Percentiles rank a stretch among this genome's conserved stretches.
These are phyloP conservation scores for Chamaenerion angustifolium DNA, from an alignment of 345 rosid species.

Conservation along the genomic window DNA sequence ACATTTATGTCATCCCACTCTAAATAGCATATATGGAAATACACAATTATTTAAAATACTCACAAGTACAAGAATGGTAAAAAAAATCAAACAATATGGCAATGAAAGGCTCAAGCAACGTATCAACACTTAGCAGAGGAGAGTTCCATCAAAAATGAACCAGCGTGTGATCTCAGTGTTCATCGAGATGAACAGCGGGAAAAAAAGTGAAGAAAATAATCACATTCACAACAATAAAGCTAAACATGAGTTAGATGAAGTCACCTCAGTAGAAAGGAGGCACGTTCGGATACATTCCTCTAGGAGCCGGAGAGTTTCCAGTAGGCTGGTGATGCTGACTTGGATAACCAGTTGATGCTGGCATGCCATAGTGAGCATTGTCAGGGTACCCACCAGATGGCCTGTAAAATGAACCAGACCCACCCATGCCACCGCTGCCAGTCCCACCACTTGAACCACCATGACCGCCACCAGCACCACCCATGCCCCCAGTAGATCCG, in stretches of 20 bases:
- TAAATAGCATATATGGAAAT: too few relatives aligned
- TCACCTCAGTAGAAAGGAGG: conserved; percentile 70
- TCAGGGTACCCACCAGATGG: conserved; percentile 64
- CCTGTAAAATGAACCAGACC: conserved; percentile 37
- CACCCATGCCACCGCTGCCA: conserved; percentile 8
- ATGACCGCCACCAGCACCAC: conserved; percentile 5
- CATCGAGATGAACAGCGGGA: too few relatives aligned
- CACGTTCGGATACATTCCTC: conserved; percentile 60
- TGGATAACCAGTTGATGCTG: conserved; percentile 44
- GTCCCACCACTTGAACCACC: not conserved
- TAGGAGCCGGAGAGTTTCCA: conserved; percentile 54
- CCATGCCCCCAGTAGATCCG: conserved; percentile 6
- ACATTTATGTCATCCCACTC: too few relatives aligned
- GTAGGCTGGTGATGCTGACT: conserved; percentile 50
- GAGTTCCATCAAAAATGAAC: too few relatives aligned
- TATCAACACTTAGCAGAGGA: too few relatives aligned
- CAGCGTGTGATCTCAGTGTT: too few relatives aligned
- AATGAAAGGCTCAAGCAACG: too few relatives aligned
- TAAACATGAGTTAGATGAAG: conserved; percentile 1
- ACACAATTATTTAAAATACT: too few relatives aligned
- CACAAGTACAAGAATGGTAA: too few relatives aligned
- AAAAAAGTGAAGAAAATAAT: too few relatives aligned
- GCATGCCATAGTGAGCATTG: conserved; percentile 39
- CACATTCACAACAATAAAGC: too few relatives aligned
- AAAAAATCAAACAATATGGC: too few relatives aligned